Evolutionary conservation across 139 green algal species (phyloP).

Genomic region (Coelastrella sp.): DNA sequence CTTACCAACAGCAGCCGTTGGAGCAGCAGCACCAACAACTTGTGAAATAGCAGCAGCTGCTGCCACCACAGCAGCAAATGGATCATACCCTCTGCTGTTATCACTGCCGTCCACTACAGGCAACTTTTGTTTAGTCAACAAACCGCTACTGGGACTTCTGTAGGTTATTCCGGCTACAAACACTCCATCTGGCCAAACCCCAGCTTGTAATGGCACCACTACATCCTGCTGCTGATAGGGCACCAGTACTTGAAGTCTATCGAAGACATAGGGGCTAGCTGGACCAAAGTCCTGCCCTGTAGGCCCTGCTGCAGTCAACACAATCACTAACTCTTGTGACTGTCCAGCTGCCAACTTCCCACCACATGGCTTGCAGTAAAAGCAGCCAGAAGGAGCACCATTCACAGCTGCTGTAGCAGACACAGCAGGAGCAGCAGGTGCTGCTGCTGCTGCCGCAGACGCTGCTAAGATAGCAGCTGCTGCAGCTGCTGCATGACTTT

Average conservation of each 20-base stretch:
- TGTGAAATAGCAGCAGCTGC: constrained; percentile 10
- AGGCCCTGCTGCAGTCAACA: constrained; percentile 59
- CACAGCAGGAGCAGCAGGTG: not conserved
- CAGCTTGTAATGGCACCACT: constrained; percentile 54
- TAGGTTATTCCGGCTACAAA: constrained; percentile 1
- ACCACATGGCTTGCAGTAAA: constrained; percentile 56
- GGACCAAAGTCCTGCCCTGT: not conserved
- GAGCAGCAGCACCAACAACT: not conserved
- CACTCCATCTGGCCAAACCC: constrained; percentile 27
- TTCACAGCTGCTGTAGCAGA: constrained; percentile 9
- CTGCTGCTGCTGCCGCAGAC: constrained; percentile 3
- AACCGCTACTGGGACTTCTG: constrained; percentile 2
- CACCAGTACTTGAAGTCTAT: constrained; percentile 58
- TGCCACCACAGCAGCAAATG: constrained; percentile 21
- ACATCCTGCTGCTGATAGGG: constrained; percentile 71
- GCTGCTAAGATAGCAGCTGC: not conserved
- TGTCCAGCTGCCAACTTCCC: constrained; percentile 56
- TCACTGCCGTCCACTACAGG: not conserved
- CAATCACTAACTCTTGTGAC: constrained; percentile 55
- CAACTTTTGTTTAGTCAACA: too few species aligned
- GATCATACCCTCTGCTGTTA: not conserved
- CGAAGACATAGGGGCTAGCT: constrained; percentile 60
- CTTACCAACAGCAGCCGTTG: not conserved
- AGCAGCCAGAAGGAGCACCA: constrained; percentile 29
- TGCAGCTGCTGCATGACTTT: not conserved